Base-by-base conservation (phyloP, 768 basidiomycete genomes). In the Boletus insuetus region DNA sequence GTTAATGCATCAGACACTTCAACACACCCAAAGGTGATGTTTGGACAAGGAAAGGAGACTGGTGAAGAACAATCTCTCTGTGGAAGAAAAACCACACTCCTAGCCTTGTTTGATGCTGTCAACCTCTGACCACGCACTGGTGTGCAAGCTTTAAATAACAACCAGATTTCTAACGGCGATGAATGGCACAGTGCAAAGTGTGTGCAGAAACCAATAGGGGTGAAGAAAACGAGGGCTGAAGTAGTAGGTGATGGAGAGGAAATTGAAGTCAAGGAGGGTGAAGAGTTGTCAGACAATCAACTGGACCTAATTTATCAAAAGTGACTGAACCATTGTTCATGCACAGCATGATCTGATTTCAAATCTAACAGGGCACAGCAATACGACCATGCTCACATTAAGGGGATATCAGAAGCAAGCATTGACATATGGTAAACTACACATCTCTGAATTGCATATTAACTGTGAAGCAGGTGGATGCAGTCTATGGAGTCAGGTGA, bases 401-500 rank as follows among this genome's bases (percentile, higher is more conserved):
- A 82, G 92, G 44, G 85, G 84, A 38, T 98, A 98, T 72, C 96
- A 98, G 67, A 96, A 94, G 66, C 96, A 98, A 71, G 96, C 94
- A 0, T 74, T 98, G 44, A 76, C 75, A 86, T 91, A 50, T 46
- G 84, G 70, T 19, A 14, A 37, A 24, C 16, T 10, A 46, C 26
- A 24, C 26, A 42, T n/a, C 4, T 4, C 13, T 3, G 41, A 37
- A 34, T 10, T 20, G 9, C 41, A 11, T 49, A 40, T 35, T 55
- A 34, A 54, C n/a, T 34, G 17, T n/a, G 24, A 32, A 46, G 16
- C 55, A 92, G 91, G 38, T 98, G 95, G 95, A 94, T 97, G 94
- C 75, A 84, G 60, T 88, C 89, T 3, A 77, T 94, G 50, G 96
- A 98, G 73, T 82, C 79, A 3, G 90, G 89, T 4, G 78, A 83